A percentile compares a stretch with the other conserved stretches of the same genome.
Evolutionary conservation across 1,284 basidiomycete genomes (phyloP).

Genomic region (Moniliella sp.): DNA sequence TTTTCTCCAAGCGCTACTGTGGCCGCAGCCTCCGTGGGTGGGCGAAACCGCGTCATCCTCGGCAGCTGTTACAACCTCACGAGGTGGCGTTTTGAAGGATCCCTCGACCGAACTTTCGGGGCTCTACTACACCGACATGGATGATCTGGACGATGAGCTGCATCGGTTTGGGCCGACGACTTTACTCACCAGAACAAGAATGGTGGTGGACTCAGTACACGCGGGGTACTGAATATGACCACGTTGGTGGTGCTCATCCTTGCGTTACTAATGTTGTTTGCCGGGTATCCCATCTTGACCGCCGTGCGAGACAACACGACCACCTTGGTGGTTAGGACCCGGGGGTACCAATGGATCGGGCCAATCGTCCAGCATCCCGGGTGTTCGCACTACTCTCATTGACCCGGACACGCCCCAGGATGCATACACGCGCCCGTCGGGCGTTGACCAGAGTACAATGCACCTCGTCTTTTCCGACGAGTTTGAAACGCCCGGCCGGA

Average conservation of each 20-base stretch:
- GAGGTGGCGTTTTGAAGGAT: too few species aligned
- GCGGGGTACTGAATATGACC: slow-evolving; percentile 39
- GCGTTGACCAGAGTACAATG: slow-evolving; percentile 5
- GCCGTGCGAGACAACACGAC: too few species aligned
- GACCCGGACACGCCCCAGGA: slow-evolving; percentile 18
- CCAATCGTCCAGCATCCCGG: slow-evolving; percentile 12
- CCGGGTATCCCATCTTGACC: slow-evolving; percentile 52
- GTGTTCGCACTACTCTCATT: slow-evolving; percentile 7
- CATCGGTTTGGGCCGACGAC: too few species aligned
- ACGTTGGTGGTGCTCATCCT: slow-evolving; percentile 36
- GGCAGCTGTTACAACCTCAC: too few species aligned
- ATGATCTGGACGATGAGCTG: too few species aligned
- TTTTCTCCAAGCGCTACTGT: too few species aligned
- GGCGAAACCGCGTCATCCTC: too few species aligned
- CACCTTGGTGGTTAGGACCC: too few species aligned
- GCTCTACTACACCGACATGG: too few species aligned
- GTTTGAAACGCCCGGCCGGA: slow-evolving; percentile 18
- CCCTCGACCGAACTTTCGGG: too few species aligned
- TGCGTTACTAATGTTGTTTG: slow-evolving; percentile 46
- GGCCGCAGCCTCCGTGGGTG: too few species aligned
- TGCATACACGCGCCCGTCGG: slow-evolving; percentile 5
- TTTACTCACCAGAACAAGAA: slow-evolving; percentile 1
- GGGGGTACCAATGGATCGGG: slow-evolving; percentile 20
- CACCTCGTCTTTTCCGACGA: slow-evolving; percentile 26
- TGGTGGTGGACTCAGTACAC: too few species aligned